Evolutionary conservation across 2,329 filamentous ascomycete species (phyloP).

Genomic region (Aspergillus pseudoviridinutans): DNA sequence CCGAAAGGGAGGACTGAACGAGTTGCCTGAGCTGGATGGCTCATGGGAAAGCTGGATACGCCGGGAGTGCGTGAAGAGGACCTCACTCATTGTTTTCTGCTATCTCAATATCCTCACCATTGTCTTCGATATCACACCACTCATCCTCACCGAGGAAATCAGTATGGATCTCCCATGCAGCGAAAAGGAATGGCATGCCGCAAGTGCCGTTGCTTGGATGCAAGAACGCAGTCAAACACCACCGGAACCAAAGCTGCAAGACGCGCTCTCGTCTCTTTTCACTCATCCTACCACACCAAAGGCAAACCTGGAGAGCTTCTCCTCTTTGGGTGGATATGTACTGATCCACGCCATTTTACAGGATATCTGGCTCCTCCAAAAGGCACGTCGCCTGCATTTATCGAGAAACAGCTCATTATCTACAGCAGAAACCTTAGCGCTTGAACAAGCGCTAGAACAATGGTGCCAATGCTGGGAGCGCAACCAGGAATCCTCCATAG

Average conservation of each 20-base stretch:
- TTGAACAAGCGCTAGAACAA: slow-evolving; percentile 31
- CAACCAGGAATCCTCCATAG: slow-evolving; percentile 32
- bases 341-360: slow-evolving; percentile 32
- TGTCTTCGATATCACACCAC: slow-evolving; percentile 30
- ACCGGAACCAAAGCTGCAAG: slow-evolving; percentile 26
- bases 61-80: slow-evolving; percentile 27
- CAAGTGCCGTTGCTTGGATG: slow-evolving; percentile 20
- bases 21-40: slow-evolving; percentile 25
- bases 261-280: slow-evolving; percentile 25
- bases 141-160: slow-evolving; percentile 30
- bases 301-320: slow-evolving; percentile 23
- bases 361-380: slow-evolving; percentile 33
- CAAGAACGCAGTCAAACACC: slow-evolving; percentile 18
- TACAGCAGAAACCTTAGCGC: slow-evolving; percentile 19
- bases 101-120: slow-evolving; percentile 36
- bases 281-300: slow-evolving; percentile 6
- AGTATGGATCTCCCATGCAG: slow-evolving; percentile 29
- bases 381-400: slow-evolving; percentile 24
- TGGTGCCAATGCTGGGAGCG: slow-evolving; percentile 36
- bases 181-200: slow-evolving; percentile 31
- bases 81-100: slow-evolving; percentile 31
- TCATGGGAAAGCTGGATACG: slow-evolving; percentile 32
- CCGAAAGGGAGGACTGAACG: slow-evolving; percentile 26
- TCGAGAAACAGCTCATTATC: slow-evolving; percentile 20
- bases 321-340: slow-evolving; percentile 30